Percentiles rank a stretch among this genome's conserved stretches.
Evolutionary conservation across 208 protist genomes (phyloP).

Genomic region (Herpetomonas samuelpessoai): DNA sequence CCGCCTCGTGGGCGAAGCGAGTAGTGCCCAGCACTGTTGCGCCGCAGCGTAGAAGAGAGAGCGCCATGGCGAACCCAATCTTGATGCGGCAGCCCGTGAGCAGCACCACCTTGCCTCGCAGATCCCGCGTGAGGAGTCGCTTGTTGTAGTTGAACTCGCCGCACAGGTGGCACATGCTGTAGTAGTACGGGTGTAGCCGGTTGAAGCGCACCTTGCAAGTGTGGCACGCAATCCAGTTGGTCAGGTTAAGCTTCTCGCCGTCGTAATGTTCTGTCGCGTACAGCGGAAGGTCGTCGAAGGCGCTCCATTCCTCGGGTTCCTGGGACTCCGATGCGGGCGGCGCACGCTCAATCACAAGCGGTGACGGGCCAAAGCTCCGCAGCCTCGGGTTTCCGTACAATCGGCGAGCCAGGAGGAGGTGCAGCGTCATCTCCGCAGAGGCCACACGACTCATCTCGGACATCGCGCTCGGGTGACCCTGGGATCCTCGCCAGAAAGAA

Average conservation of each 20-base stretch:
- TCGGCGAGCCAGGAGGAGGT: constrained; percentile 70
- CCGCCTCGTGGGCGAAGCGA: constrained; percentile 89
- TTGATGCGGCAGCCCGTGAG: constrained; percentile 93
- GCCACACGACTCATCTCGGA: not conserved
- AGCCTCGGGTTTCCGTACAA: constrained; percentile 42
- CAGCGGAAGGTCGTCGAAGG: constrained; percentile 71
- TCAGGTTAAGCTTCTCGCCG: constrained; percentile 38
- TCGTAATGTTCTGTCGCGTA: constrained; percentile 56
- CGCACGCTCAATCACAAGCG: constrained; percentile 34
- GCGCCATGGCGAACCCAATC: constrained; percentile 92
- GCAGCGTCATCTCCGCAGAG: constrained; percentile 48
- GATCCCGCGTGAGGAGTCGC: constrained; percentile 86
- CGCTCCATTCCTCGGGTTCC: constrained; percentile 71
- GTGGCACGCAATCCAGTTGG: constrained; percentile 71
- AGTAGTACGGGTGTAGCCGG: constrained; percentile 96
- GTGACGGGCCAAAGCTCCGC: constrained; percentile 39
- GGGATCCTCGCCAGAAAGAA: not conserved
- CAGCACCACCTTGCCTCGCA: constrained; percentile 90
- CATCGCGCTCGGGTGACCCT: not conserved
- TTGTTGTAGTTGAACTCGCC: constrained; percentile 96
- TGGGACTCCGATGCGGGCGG: constrained; percentile 55
- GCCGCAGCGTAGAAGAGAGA: constrained; percentile 87
- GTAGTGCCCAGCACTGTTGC: constrained; percentile 86
- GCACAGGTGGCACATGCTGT: constrained; percentile 95
- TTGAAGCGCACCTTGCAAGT: constrained; percentile 86